Conservation (phyloP, 257 asterid genomes). For the Handroanthus guayacan region DNA sequence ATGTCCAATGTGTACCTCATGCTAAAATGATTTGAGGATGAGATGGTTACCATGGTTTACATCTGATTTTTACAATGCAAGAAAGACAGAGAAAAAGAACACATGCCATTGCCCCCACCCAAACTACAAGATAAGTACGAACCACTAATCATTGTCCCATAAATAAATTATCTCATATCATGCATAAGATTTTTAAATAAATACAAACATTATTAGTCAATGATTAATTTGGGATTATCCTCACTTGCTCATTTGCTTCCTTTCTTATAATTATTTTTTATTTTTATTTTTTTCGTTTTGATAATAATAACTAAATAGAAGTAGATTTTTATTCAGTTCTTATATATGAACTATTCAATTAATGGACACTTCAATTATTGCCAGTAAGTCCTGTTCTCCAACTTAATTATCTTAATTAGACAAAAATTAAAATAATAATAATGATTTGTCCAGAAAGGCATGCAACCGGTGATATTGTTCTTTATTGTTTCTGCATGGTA, state of each 20-base stretch:
- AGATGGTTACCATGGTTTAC: too few relatives aligned
- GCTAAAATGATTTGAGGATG: too few relatives aligned
- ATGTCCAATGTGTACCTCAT: too few relatives aligned
- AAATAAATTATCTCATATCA: too few relatives aligned
- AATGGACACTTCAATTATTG: conserved; percentile 43
- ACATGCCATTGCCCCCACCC: too few relatives aligned
- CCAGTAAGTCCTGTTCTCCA: conserved; percentile 44
- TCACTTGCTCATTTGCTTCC: not conserved
- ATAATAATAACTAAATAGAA: not conserved
- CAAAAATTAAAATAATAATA: conserved; percentile 2
- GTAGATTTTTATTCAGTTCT: conserved; percentile 30
- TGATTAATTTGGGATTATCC: conserved; percentile 1
- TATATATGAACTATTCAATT: conserved; percentile 39
- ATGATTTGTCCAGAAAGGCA: conserved; percentile 34
- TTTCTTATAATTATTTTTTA: not conserved
- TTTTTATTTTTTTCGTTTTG: not conserved
- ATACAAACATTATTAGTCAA: conserved; percentile 4
- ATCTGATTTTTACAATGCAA: not conserved
- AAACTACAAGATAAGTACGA: too few relatives aligned
- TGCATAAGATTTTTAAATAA: too few relatives aligned
- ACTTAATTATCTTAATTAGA: conserved; percentile 36
- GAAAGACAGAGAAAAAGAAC: too few relatives aligned
- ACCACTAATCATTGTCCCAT: too few relatives aligned
- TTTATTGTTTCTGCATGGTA: not conserved
- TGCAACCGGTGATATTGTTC: conserved; percentile 26